Percentiles rank a stretch among this genome's conserved stretches.
Conservation (phyloP, 129 eudicot species). For the sunflower (Helianthus annuus) region HanXRQr2.0-SUNRISE NC_035441.2:159611187-159611686, state of each 20-base stretch:
- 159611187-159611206: constrained; percentile 62
- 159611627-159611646: constrained; percentile 30
- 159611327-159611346: constrained; percentile 65
- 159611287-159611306: constrained; percentile 74
- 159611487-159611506: too few relatives aligned
- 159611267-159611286: constrained; percentile 71
- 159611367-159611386: neutral
- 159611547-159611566: too few relatives aligned
- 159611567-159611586: too few relatives aligned
- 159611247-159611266: constrained; percentile 65
- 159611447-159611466: constrained; percentile 38
- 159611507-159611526: neutral
- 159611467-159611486: neutral
- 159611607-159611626: neutral
- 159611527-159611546: too few relatives aligned
- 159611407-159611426: constrained; percentile 40
- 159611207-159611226: constrained; percentile 42
- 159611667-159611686: constrained; percentile 67
- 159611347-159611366: constrained; percentile 44
- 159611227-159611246: constrained; percentile 62
- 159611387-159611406: constrained; percentile 26
- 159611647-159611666: constrained; percentile 26
- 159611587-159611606: too few relatives aligned
- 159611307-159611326: constrained; percentile 56
- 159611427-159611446: constrained; percentile 31